Base-by-base conservation (phyloP, 768 basidiomycete genomes). In the Jaapia argillacea region DNA sequence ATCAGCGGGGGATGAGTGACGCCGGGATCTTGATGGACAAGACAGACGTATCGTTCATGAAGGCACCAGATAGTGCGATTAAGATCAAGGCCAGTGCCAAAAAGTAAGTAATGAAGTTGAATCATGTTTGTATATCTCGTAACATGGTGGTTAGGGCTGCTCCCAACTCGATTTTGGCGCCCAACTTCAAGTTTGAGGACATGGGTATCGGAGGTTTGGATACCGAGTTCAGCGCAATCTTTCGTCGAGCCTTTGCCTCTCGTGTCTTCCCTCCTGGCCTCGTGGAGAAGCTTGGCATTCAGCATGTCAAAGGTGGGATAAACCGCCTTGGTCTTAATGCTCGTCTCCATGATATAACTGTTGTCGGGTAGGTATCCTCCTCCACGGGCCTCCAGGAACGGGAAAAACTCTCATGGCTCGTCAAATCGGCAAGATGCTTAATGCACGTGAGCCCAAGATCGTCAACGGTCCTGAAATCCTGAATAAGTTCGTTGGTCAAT, bases 191-290 rank as follows among this genome's bases (percentile, higher is more conserved):
- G 63, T 99, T 99, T 49, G 88, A 94, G 56, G 96, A 99, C 60
- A 98, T 99, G 94, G 96, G 96, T 14, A 98, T 99, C 55, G 96
- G 96, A 56, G 96, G 96, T 55, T 70, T 99, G 25, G 96, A 99
- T 60, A 71, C 78, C 5, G 96, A 99, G 58, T 99, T 99, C 58
- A 79, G 79, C 44, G 82, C 90, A 35, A 99, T 99, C 56, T 99
- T 99, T 71, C 87, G 96, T 58, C 85, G 96, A 55, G 96, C 96
- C 0, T 99, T 99, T 58, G 93, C 96, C 0, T 90, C 86, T 39
- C 89, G 96, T 37, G 91, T 99, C n/a, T 99, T 98, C 65, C 96
- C 96, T 31, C 93, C 93, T 0, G 90, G 79, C 0, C 75, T 98
- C 2, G 92, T 99, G 4, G 94, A 98, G 54, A 98, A 94, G 65